Conservation (phyloP, 2,329 filamentous ascomycete species). For the Parastagonospora nodorum region DNA sequence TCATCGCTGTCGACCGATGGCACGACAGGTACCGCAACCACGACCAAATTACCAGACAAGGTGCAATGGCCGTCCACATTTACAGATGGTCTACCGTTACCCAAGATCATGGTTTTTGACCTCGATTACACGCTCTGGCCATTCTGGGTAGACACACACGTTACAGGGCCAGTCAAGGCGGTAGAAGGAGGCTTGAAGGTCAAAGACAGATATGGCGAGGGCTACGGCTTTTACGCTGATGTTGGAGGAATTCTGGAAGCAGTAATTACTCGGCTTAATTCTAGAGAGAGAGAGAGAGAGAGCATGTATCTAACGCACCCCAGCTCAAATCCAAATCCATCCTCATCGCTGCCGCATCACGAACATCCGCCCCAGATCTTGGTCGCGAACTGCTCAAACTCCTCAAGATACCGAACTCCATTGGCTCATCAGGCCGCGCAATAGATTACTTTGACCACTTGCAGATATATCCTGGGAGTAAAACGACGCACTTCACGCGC, state of each 20-base stretch:
- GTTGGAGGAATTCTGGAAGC: slow-evolving; percentile 49
- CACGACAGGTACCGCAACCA: slow-evolving; percentile 32
- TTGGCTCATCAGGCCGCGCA: slow-evolving; percentile 49
- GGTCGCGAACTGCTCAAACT: slow-evolving; percentile 80
- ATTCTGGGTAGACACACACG: slow-evolving; percentile 96
- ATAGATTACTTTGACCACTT: slow-evolving; percentile 62
- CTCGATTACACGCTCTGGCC: slow-evolving; percentile 99
- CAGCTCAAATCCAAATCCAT: slow-evolving; percentile 54
- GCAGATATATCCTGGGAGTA: slow-evolving; percentile 74
- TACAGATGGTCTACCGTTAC: slow-evolving; percentile 72
- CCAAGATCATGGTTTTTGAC: slow-evolving; percentile 87
- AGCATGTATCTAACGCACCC: slow-evolving; percentile 10
- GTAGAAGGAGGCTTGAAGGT: slow-evolving; percentile 52
- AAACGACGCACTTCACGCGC: slow-evolving; percentile 81
- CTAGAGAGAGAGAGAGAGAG: too few relatives aligned
- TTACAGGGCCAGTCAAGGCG: slow-evolving; percentile 71
- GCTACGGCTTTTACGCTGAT: slow-evolving; percentile 54
- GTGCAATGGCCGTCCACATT: slow-evolving; percentile 59
- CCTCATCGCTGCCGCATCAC: slow-evolving; percentile 74
- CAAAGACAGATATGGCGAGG: slow-evolving; percentile 56
- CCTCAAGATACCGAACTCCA: slow-evolving; percentile 65
- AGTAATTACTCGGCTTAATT: slow-evolving; percentile 25
- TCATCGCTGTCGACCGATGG: slow-evolving; percentile 24
- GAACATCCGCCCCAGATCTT: slow-evolving; percentile 79
- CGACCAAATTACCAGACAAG: slow-evolving; percentile 43